Percentiles rank a stretch among this genome's conserved stretches.
These are phyloP conservation scores for Mycena leptocephala DNA, from an alignment of 768 basidiomycete species.

Conservation along the genomic window DNA sequence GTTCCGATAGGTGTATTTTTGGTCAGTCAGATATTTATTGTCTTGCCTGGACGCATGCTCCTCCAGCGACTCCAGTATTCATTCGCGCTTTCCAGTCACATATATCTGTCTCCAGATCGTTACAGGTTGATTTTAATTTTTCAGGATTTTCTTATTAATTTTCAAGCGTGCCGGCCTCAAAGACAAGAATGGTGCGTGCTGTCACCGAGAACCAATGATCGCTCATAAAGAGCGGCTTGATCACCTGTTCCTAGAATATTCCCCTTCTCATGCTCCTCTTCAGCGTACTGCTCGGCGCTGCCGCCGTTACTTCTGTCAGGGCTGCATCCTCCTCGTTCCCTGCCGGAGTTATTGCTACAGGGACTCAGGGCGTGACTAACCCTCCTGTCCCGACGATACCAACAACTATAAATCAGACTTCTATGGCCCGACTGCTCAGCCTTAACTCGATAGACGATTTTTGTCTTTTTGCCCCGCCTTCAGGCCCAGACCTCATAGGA, in stretches of 20 bases:
- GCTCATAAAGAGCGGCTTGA: background rate
- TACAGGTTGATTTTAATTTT: too few relatives aligned
- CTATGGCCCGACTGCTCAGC: slow-evolving; percentile 29
- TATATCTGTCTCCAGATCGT: too few relatives aligned
- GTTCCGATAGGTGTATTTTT: too few relatives aligned
- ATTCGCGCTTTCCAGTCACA: too few relatives aligned
- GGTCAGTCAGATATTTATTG: too few relatives aligned
- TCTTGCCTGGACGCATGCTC: too few relatives aligned
- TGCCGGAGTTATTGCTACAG: slow-evolving; percentile 28
- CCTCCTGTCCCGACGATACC: slow-evolving; percentile 24
- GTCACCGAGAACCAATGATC: background rate
- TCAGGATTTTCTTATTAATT: too few relatives aligned
- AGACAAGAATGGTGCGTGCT: background rate
- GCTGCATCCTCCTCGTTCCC: slow-evolving; percentile 28
- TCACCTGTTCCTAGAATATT: background rate
- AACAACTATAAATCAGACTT: slow-evolving; percentile 28
- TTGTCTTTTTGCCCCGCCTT: slow-evolving; percentile 34
- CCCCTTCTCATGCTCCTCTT: slow-evolving; percentile 12
- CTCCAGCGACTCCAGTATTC: too few relatives aligned
- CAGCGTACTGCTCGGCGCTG: slow-evolving; percentile 19
- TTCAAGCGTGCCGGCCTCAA: too few relatives aligned
- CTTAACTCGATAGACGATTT: slow-evolving; percentile 35
- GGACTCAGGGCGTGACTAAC: slow-evolving; percentile 30
- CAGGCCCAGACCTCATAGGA: background rate
- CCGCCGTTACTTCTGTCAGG: slow-evolving; percentile 6